Evolutionary conservation across 2,329 filamentous ascomycete species (phyloP).

Genomic region (Calonectria honghensis): DNA sequence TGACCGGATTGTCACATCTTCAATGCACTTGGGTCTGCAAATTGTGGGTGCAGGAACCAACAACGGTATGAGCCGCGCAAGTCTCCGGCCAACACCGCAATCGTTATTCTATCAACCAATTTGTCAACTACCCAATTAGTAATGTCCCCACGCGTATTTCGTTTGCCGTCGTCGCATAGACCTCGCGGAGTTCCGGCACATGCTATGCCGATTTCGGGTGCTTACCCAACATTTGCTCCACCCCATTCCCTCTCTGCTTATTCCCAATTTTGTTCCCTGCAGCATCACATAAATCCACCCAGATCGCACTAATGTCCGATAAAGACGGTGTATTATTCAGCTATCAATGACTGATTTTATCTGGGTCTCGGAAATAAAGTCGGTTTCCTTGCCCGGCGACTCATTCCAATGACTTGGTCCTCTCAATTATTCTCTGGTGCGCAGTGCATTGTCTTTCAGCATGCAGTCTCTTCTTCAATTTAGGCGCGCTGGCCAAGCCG

Average conservation of each 20-base stretch:
- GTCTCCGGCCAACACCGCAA: neutral
- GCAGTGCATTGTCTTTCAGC: neutral
- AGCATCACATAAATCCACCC: conserved; percentile 2
- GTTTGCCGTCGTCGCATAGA: neutral
- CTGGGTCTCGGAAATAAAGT: conserved; percentile 19
- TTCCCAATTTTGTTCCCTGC: neutral
- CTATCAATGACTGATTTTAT: neutral
- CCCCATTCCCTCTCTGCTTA: neutral
- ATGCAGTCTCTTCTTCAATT: conserved; percentile 51
- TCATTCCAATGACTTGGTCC: neutral
- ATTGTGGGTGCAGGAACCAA: neutral
- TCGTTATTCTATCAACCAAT: neutral
- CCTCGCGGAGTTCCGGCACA: neutral
- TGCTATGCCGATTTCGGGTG: conserved; percentile 5
- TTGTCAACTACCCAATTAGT: conserved; percentile 3
- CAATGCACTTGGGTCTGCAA: neutral
- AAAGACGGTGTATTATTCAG: conserved; percentile 3
- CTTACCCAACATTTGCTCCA: neutral
- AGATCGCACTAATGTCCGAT: conserved; percentile 9
- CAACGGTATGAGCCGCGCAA: neutral
- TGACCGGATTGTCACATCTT: neutral
- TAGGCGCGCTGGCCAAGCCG: conserved; percentile 44
- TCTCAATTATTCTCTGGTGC: neutral
- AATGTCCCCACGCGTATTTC: neutral
- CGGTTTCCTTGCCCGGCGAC: neutral